Base-by-base conservation (phyloP, 1,284 basidiomycete species). In the Moesziomyces sp. region DNA sequence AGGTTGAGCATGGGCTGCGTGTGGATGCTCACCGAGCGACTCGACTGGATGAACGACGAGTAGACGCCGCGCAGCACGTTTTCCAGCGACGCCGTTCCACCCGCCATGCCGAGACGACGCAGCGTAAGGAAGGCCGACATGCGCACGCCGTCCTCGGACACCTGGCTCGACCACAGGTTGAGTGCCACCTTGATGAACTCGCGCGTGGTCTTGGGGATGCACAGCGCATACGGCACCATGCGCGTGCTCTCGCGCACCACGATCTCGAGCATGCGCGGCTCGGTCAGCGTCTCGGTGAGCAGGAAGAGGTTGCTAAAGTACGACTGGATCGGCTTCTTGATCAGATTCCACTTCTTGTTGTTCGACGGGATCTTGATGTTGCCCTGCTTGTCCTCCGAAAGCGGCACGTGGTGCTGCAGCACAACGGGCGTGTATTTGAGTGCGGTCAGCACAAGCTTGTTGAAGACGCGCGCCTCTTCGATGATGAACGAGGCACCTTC, bases 1-100 rank as follows among this genome's bases (percentile, higher is more conserved):
- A 99, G 86, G 81, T 93, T 97, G 85, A 99, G 92, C 5, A 91
- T 90, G n/a, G 95, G 94, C 14, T 99, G 87, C 1, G 92, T 95
- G 86, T 97, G 91, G 3, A 90, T 87, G 53, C 88, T 92, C 5
- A 94, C 97, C 19, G 90, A 89, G 83, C 93, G 93, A 60, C 90
- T 90, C 10, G 90, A 90, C 21, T 92, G 90, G 52, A 97, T 89
- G 35, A 97, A 87, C 3, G 91, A 89, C 53, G 93, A 88, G 86
- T 98, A 98, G 18, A 90, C 91, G 68, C 91, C 91, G 91, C 94
- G 95, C 74, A 98, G 87, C 59, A 93, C 91, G 19, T 91, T 87
- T 77, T 98, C 95, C 74, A 93, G 85, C 72, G 96, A 90, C 3
- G 90, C 89, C 73, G 91, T 90, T 77, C 98, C 94, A 3, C 90